Base-by-base conservation (phyloP, 164 flowering plant species). In the Nymphaea thermarum region DNA sequence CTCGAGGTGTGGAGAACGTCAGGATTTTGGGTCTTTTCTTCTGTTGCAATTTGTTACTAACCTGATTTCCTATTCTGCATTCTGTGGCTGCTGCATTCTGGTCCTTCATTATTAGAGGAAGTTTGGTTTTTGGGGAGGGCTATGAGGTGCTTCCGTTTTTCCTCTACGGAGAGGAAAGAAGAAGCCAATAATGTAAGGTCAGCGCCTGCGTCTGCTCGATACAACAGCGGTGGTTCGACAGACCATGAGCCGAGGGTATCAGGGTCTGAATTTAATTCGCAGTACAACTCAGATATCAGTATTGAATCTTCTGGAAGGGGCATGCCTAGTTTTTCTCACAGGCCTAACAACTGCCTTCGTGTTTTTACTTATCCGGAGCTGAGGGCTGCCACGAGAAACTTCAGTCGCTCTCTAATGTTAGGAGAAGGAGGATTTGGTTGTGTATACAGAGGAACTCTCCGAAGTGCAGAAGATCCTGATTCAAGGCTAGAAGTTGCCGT, bases 351-450 rank as follows among this genome's bases (percentile, higher is more conserved):
- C 8, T 85, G 90, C 82, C 91, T 95, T 16, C 84, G 81, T 68
- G 87, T 71, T 17, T 94, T 89, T 76, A 80, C 89, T 3, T 71
- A 82, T 68, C 45, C 87, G 1, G 98, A 89, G 65, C 81, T 94
- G 5, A 91, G 82, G 73, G 69, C 77, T 7, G 88, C 86, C 66
- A 89, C 98, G 6, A 94, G 77, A 75, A 83, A 79, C 71, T 94
- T 91, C 73, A 85, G 85, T 76, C 88, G 84, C 25, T 81, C 91
- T 4, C 73, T 72, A 45, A 74, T 84, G 86, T 45, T 94, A 36
- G 98, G 98, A n/a, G 98, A 94, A 68, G 98, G 98, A 62, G 98
- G 98, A 47, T 94, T 94, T 69, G 97, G 98, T 42, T 82, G 95
- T 75, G 98, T 94, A 45, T 94, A 80, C 67, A 84, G 73, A 71